Percentiles rank a stretch among this genome's conserved stretches.
These are phyloP conservation scores for Tolypocladium tropicale DNA, from an alignment of 2,329 filamentous ascomycete genomes.

Conservation along the genomic window DNA sequence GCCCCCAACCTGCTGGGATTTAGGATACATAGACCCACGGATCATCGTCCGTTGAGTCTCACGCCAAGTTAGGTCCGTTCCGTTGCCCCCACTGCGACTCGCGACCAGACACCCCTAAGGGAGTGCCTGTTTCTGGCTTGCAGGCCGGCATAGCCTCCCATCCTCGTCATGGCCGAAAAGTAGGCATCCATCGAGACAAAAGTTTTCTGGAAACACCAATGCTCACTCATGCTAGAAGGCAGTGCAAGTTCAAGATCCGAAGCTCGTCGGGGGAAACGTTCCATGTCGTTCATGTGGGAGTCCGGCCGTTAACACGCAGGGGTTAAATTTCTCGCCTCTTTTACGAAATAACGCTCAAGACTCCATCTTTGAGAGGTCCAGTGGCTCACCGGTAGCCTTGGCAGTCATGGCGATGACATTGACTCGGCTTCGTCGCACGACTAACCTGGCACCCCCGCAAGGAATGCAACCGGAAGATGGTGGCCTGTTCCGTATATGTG, in stretches of 20 bases:
- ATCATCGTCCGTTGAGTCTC: background rate
- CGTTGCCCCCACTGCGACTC: background rate
- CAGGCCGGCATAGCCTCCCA: background rate
- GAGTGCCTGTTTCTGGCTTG: background rate
- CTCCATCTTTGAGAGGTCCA: background rate
- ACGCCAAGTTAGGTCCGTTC: background rate
- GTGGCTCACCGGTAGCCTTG: background rate
- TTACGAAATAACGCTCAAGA: background rate
- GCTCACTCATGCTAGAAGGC: too few relatives aligned
- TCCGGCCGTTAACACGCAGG: background rate
- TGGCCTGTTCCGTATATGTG: background rate
- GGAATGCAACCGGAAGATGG: background rate
- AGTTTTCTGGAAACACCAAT: too few relatives aligned
- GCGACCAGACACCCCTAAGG: background rate
- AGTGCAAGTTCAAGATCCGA: too few relatives aligned
- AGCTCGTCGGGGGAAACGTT: background rate
- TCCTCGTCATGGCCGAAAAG: background rate
- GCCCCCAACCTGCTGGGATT: background rate
- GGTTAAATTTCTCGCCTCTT: background rate
- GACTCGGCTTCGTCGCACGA: background rate
- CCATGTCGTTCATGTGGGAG: background rate
- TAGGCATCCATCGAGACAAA: background rate
- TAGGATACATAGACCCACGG: too few relatives aligned
- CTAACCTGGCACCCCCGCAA: background rate
- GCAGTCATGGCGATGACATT: background rate